Percentiles rank a stretch among this genome's conserved stretches.
These are phyloP conservation scores for Malus hybrid DNA, from an alignment of 331 rosid species.

Conservation along the genomic window DNA sequence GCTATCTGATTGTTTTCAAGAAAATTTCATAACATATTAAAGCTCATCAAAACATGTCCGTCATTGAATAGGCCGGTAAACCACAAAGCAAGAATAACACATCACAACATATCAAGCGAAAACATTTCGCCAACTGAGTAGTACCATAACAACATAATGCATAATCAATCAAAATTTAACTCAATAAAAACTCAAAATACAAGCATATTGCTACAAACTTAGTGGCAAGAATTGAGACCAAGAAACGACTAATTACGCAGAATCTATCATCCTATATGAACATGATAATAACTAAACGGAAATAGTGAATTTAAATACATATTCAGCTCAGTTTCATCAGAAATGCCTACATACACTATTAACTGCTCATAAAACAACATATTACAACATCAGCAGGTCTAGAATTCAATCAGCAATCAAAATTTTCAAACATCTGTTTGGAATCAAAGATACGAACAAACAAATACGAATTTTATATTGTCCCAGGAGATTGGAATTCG, in stretches of 20 bases:
- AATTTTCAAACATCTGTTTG: not conserved
- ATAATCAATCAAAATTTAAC: not conserved
- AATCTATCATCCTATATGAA: not conserved
- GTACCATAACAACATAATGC: not conserved
- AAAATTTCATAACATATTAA: not conserved
- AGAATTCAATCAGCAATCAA: not conserved
- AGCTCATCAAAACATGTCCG: conserved; percentile 1
- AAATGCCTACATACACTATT: not conserved
- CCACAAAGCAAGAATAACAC: not conserved
- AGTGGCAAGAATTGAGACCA: not conserved
- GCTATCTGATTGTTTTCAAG: conserved; percentile 48
- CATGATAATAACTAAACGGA: too few relatives aligned
- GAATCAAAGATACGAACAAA: not conserved
- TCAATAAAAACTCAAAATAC: not conserved
- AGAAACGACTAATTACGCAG: not conserved
- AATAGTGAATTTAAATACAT: not conserved
- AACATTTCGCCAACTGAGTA: not conserved
- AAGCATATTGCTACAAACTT: not conserved
- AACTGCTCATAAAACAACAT: not conserved
- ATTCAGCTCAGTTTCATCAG: not conserved
- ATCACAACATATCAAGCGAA: not conserved
- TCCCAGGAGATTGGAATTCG: not conserved
- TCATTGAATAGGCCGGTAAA: not conserved
- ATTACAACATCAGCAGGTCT: not conserved
- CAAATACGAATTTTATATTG: not conserved